Evolutionary conservation across 2,329 filamentous ascomycete species (phyloP).

Genomic region (Didymosphaeria variabile): DNA sequence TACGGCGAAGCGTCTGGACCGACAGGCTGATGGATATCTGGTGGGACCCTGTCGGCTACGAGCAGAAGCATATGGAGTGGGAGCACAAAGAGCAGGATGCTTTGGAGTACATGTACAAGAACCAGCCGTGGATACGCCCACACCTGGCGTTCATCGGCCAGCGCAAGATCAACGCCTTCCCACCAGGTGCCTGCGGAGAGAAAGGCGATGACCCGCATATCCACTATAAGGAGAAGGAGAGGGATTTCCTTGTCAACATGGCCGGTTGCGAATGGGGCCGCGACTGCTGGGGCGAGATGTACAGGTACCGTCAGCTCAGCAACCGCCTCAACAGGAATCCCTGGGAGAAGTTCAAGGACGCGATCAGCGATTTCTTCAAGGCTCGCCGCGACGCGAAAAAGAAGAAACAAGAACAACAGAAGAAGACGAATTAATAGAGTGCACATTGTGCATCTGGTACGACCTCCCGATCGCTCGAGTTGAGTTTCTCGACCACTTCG

Average conservation of each 20-base stretch:
- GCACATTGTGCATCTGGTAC: slow-evolving; percentile 16
- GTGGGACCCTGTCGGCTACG: slow-evolving; percentile 98
- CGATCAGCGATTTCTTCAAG: slow-evolving; percentile 52
- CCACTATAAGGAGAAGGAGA: slow-evolving; percentile 85
- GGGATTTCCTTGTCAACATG: slow-evolving; percentile 98
- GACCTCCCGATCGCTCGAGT: slow-evolving; percentile 11
- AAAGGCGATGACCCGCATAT: slow-evolving; percentile 77
- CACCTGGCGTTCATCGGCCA: slow-evolving; percentile 90
- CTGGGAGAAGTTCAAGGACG: slow-evolving; percentile 74
- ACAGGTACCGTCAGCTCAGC: slow-evolving; percentile 90
- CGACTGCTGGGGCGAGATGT: slow-evolving; percentile 98
- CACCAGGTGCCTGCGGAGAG: slow-evolving; percentile 85
- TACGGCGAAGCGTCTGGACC: slow-evolving; percentile 85
- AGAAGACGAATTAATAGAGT: slow-evolving; percentile 26
- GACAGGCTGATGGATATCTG: slow-evolving; percentile 92
- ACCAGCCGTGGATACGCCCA: slow-evolving; percentile 91
- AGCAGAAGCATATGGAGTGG: slow-evolving; percentile 99
- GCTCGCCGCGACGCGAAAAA: slow-evolving; percentile 36
- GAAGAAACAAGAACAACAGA: slow-evolving; percentile 34
- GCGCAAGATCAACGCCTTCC: slow-evolving; percentile 93
- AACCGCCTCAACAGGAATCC: slow-evolving; percentile 84
- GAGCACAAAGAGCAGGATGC: slow-evolving; percentile 99
- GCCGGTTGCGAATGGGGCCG: slow-evolving; percentile 96
- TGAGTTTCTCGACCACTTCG: background rate
- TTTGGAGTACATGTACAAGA: slow-evolving; percentile 87